Conservation (phyloP, 1,284 basidiomycete genomes). For the Austroboletus sp. region DNA sequence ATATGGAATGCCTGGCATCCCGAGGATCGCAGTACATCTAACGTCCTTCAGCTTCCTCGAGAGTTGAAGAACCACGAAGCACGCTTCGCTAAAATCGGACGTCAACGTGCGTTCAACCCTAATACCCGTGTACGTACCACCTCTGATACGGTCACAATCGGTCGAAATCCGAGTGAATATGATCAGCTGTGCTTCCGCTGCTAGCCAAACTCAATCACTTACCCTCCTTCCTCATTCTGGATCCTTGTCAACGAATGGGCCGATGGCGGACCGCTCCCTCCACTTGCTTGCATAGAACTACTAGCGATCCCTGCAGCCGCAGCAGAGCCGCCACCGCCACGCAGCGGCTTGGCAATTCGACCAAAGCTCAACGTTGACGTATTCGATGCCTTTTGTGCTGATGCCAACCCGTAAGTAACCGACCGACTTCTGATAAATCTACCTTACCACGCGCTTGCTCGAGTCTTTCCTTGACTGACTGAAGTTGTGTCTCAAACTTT, state of each 20-base stretch:
- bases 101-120: conserved; percentile 16
- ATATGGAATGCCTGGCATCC: conserved; percentile 14
- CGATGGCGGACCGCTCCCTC: conserved; percentile 41
- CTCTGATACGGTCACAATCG: conserved; percentile 28
- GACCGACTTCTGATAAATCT: conserved; percentile 3
- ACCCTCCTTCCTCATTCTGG: conserved; percentile 77
- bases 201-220: conserved; percentile 33
- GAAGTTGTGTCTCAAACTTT: conserved; percentile 90
- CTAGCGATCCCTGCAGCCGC: conserved; percentile 35
- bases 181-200: conserved; percentile 23
- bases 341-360: conserved; percentile 91
- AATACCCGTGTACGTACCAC: conserved; percentile 35
- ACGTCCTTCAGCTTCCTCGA: conserved; percentile 40
- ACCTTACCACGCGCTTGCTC: conserved; percentile 86
- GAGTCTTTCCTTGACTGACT: conserved; percentile 85
- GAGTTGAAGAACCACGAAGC: conserved; percentile 86
- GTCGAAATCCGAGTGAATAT: conserved; percentile 9
- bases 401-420: conserved; percentile 12
- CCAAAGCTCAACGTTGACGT: conserved; percentile 76
- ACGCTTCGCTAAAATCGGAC: conserved; percentile 58
- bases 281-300: conserved; percentile 40
- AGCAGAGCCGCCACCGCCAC: conserved; percentile 76
- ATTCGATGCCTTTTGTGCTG: conserved; percentile 72
- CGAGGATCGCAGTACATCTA: conserved; percentile 14
- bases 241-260: conserved; percentile 60